Conservation (phyloP, 805 yeast species). For the Kazachstania africana region DNA sequence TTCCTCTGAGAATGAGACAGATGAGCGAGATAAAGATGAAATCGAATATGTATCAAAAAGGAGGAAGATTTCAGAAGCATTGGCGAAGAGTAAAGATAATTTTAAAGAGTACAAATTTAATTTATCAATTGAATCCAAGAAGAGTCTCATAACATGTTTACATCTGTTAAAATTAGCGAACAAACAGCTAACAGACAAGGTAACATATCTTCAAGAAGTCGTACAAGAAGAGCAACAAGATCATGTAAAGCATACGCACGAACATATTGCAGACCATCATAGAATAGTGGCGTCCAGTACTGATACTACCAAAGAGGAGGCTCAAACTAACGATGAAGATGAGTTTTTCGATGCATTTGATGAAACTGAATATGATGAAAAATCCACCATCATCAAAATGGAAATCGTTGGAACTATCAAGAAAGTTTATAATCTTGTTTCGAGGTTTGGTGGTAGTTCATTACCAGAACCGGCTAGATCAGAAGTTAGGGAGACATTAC, state of each 20-base stretch:
- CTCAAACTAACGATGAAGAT: slow-evolving; percentile 16
- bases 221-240: slow-evolving; percentile 35
- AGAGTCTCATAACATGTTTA: slow-evolving; percentile 64
- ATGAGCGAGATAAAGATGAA: slow-evolving; percentile 7
- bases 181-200: slow-evolving; percentile 57
- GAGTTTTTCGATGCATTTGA: slow-evolving; percentile 27
- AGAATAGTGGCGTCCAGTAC: background rate
- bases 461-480: slow-evolving; percentile 69
- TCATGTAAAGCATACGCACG: slow-evolving; percentile 8
- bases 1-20: slow-evolving; percentile 11
- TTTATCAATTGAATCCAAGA: slow-evolving; percentile 59
- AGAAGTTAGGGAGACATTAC: slow-evolving; percentile 66
- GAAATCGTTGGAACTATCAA: slow-evolving; percentile 85
- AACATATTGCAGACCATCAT: slow-evolving; percentile 4
- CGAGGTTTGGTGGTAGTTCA: slow-evolving; percentile 70
- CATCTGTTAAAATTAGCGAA: slow-evolving; percentile 75
- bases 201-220: slow-evolving; percentile 47
- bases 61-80: slow-evolving; percentile 27
- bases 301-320: slow-evolving; percentile 6
- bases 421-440: slow-evolving; percentile 74
- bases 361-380: slow-evolving; percentile 13
- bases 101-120: slow-evolving; percentile 26
- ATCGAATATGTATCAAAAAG: slow-evolving; percentile 20
- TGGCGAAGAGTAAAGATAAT: slow-evolving; percentile 27
- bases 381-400: slow-evolving; percentile 42